Percentiles rank a stretch among this genome's conserved stretches.
These are phyloP conservation scores for Hamamelis virginiana DNA, from an alignment of 164 flowering plant species.

Conservation along the genomic window DNA sequence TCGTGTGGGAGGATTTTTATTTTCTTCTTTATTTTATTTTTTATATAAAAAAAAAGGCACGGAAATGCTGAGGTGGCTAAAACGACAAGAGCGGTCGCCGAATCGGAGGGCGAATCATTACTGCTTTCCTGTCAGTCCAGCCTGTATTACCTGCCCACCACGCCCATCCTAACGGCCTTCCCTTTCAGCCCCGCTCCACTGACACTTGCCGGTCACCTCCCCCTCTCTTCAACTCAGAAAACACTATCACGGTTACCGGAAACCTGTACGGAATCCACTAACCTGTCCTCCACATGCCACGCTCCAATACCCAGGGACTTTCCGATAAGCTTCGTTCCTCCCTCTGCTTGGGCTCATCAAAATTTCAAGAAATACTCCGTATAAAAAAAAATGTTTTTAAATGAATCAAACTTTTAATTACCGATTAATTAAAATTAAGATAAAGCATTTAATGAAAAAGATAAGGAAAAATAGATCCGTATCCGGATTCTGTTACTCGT, in stretches of 20 bases:
- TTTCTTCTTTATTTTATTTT: conserved; percentile 8
- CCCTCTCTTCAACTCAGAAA: no score
- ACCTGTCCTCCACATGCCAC: not conserved
- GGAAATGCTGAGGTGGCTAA: conserved; percentile 53
- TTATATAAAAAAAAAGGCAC: conserved; percentile 24
- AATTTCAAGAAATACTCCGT: no score
- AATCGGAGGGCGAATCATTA: conserved; percentile 70
- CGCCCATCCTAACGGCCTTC: conserved; percentile 32
- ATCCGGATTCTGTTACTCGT: conserved; percentile 49
- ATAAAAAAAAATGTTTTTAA: no score
- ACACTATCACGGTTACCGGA: no score
- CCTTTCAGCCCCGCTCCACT: conserved; percentile 14
- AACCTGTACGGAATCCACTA: conserved; percentile 32
- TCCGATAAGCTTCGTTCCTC: conserved; percentile 8
- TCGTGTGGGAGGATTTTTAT: conserved; percentile 11
- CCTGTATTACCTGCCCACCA: conserved; percentile 55
- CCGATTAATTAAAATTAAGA: not conserved
- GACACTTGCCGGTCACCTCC: conserved; percentile 31
- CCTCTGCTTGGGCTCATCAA: not conserved
- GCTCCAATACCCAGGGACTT: not conserved
- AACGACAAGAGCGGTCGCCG: conserved; percentile 74
- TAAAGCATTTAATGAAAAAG: conserved; percentile 12
- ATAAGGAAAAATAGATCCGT: conserved; percentile 32
- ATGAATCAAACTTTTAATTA: not conserved
- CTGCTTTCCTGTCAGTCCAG: conserved; percentile 62